These are phyloP conservation scores for Cardamine occulta DNA, from an alignment of 345 rosid species.

Conservation along the genomic window DNA sequence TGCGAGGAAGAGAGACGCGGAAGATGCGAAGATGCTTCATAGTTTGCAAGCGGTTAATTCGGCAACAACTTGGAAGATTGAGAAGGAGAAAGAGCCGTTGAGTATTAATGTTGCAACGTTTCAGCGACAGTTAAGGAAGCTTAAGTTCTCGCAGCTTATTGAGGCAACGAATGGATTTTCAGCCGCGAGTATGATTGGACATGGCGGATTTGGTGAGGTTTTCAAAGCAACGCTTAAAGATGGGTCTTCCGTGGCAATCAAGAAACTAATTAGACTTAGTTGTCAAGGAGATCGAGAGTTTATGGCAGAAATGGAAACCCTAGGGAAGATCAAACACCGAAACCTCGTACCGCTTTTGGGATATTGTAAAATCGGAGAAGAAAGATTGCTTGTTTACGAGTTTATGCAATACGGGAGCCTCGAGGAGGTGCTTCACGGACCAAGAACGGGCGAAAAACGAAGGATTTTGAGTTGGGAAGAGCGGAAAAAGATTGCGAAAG, in stretches of 20 bases:
- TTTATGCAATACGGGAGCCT: constrained; percentile 93
- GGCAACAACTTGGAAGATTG: constrained; percentile 97
- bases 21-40: constrained; percentile 80
- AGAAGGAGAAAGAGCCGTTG: constrained; percentile 92
- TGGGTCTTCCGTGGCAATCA: constrained; percentile 91
- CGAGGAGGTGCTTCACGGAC: constrained; percentile 91
- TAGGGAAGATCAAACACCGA: constrained; percentile 91
- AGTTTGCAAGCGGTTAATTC: constrained; percentile 83
- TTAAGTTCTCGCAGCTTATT: constrained; percentile 89
- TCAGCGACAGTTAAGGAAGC: constrained; percentile 80
- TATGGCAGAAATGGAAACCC: constrained; percentile 98
- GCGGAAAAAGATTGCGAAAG: constrained; percentile 86
- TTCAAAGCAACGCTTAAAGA: constrained; percentile 93
- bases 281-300: constrained; percentile 97
- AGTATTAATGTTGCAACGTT: constrained; percentile 95
- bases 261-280: constrained; percentile 84
- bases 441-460: constrained; percentile 55
- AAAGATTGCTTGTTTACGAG: constrained; percentile 90
- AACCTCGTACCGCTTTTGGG: constrained; percentile 93
- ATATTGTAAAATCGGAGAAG: constrained; percentile 91
- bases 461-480: constrained; percentile 74
- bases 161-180: constrained; percentile 96
- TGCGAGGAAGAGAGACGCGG: constrained; percentile 73
- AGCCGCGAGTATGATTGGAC: constrained; percentile 80
- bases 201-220: constrained; percentile 94